Base-by-base conservation (phyloP, 108 stramenopile genomes). In the Epithemia pelagica region DNA sequence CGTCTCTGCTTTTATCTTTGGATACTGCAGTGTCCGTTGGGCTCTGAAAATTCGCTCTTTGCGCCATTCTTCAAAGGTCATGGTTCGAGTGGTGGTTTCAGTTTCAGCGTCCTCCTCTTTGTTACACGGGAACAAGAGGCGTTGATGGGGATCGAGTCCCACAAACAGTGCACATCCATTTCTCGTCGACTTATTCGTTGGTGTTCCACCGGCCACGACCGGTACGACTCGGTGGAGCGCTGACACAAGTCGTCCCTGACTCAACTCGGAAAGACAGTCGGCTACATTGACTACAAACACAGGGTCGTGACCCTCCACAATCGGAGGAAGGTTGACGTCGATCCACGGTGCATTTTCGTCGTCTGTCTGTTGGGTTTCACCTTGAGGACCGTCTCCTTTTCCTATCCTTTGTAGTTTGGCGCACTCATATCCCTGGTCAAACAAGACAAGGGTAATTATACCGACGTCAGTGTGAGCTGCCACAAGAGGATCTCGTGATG, bases 381-480 rank as follows among this genome's bases (percentile, higher is more conserved):
- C 37, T 15, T 15, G 37, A 5, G 10, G 37, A 5, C 37, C 10
- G 0, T 56, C 32, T 52, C 15, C 33, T 24, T 19, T 30, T 29
- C 32, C 28, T 20, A 67, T 37, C 52, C 89, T 76, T 64, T 90
- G 83, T 28, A 90, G 70, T 0, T 54, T 60, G 18, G 85, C 89
- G 46, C 85, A 87, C 54, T 75, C 72, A 46, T 46, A 15, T 19
- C 85, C 85, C 61, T 67, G 56, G 59, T 90, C 89, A 71, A 74
- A 90, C n/a, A 84, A 62, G 8, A 90, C 73, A 28, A 89, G 56
- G 5, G 88, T 89, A 21, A 86, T 85, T 59, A 89, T 68, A 30
- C 88, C 88, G 0, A 89, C 88, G 67, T 90, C 89, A 2, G 89
- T 85, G 51, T 90, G 89, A 53, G 85, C 74, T 29, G 85, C 85